Evolutionary conservation across 1,284 basidiomycete species (phyloP).

Genomic region (Melampsora larici-populina): DNA sequence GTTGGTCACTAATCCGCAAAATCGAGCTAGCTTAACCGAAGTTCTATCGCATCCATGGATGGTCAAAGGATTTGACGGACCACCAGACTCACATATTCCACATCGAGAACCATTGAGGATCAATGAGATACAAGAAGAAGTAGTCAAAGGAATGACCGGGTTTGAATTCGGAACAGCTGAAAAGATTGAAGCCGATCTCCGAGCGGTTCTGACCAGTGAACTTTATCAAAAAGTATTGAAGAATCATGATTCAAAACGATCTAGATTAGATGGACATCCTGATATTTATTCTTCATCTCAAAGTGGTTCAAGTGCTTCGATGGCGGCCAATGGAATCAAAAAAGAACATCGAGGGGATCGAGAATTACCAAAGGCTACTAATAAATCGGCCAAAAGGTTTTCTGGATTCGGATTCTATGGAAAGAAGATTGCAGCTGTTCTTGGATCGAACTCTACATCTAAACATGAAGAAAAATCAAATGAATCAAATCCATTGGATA

Average conservation of each 20-base stretch:
- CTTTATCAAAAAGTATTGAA: slow-evolving; percentile 69
- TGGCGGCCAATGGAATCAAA: slow-evolving; percentile 42
- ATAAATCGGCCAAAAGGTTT: slow-evolving; percentile 60
- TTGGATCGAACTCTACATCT: slow-evolving; percentile 35
- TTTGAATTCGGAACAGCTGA: slow-evolving; percentile 92
- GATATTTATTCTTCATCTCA: slow-evolving; percentile 48
- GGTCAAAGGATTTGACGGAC: slow-evolving; percentile 75
- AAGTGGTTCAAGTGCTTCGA: slow-evolving; percentile 44
- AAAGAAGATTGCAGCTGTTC: slow-evolving; percentile 65
- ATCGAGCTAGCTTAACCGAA: slow-evolving; percentile 77
- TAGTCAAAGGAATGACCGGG: slow-evolving; percentile 87
- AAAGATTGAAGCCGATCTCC: slow-evolving; percentile 73
- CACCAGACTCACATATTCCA: slow-evolving; percentile 79
- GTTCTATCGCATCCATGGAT: slow-evolving; percentile 95
- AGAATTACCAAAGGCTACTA: slow-evolving; percentile 46
- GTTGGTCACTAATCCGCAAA: slow-evolving; percentile 88
- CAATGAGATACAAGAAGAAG: slow-evolving; percentile 78
- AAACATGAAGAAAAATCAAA: slow-evolving; percentile 51
- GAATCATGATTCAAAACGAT: slow-evolving; percentile 71
- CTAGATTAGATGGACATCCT: slow-evolving; percentile 50
- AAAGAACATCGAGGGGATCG: slow-evolving; percentile 22
- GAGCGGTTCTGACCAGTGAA: slow-evolving; percentile 73
- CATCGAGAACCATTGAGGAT: slow-evolving; percentile 80
- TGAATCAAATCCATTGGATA: slow-evolving; percentile 22
- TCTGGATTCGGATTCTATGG: slow-evolving; percentile 94